These are phyloP conservation scores for Poa annua DNA, from an alignment of 176 grass and related monocot species.

Conservation along the genomic window DNA sequence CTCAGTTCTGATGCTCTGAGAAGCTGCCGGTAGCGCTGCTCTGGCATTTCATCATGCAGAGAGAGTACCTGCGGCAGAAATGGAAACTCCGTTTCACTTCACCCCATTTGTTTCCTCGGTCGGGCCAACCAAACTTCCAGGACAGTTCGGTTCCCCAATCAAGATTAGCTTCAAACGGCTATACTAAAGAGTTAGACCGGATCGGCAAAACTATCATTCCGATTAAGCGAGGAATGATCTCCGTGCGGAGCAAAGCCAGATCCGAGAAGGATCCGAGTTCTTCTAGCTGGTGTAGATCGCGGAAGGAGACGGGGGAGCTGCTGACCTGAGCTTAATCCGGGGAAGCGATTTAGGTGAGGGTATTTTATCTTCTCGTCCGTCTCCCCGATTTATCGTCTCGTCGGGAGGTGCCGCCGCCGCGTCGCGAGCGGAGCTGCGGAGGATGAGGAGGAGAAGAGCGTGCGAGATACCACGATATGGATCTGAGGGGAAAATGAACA, in stretches of 20 bases:
- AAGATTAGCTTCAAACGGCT: neutral
- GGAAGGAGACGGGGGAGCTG: neutral
- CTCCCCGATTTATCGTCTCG: constrained; percentile 54
- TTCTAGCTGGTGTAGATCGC: constrained; percentile 8
- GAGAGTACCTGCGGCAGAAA: constrained; percentile 7
- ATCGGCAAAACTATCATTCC: neutral
- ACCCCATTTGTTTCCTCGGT: neutral
- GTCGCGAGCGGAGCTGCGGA: constrained; percentile 36
- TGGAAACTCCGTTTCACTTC: neutral
- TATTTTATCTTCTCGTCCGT: constrained; percentile 41
- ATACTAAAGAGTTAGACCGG: neutral
- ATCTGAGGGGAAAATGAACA: neutral
- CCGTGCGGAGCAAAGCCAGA: constrained; percentile 22
- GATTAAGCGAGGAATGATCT: constrained; percentile 11
- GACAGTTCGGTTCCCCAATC: neutral
- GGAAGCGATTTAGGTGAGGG: neutral
- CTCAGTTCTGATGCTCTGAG: neutral
- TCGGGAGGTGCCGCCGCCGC: constrained; percentile 27
- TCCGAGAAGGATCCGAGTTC: constrained; percentile 10
- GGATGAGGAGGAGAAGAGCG: neutral
- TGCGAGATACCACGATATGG: constrained; percentile 52
- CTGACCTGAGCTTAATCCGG: constrained; percentile 42
- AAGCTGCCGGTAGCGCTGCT: neutral
- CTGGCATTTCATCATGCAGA: neutral
- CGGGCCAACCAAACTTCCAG: neutral